phyloP scores from a whole-genome alignment of 1,284 basidiomycete species.

The Rhodofomes roseus region DNA sequence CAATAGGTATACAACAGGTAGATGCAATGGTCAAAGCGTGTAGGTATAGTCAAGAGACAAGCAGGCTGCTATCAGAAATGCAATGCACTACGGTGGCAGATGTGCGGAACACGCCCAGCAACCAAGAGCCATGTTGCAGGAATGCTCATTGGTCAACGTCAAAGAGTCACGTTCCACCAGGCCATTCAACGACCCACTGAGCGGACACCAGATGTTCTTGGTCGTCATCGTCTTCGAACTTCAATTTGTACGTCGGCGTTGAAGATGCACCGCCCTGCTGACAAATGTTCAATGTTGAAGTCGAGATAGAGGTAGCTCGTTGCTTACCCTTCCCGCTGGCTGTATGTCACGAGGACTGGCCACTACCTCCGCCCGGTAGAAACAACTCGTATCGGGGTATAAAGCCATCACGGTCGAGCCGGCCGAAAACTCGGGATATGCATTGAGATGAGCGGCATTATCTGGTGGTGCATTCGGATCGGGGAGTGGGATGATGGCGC shows the following conservation, averaged over 20 bases:
- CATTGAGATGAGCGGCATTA: conserved; percentile 57
- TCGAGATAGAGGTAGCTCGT: neutral
- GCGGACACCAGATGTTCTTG: conserved; percentile 70
- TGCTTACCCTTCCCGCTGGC: conserved; percentile 41
- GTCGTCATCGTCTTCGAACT: conserved; percentile 81
- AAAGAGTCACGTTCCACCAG: conserved; percentile 29
- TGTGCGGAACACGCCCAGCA: no score
- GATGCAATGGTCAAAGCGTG: no score
- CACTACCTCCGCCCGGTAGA: conserved; percentile 79
- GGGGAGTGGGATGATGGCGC: conserved; percentile 72
- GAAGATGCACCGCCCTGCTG: conserved; percentile 6
- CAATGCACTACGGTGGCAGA: no score
- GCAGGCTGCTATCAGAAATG: no score
- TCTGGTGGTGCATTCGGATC: conserved; percentile 57
- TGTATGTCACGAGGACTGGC: conserved; percentile 57
- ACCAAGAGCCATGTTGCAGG: neutral
- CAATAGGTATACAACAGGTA: no score
- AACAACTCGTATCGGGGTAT: conserved; percentile 83
- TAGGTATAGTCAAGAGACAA: no score
- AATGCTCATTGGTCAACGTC: neutral
- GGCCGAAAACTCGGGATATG: conserved; percentile 67
- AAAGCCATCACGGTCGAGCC: conserved; percentile 76
- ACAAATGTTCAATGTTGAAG: neutral
- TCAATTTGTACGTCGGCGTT: conserved; percentile 65
- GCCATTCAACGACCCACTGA: conserved; percentile 76